Base-by-base conservation (phyloP, 1,284 basidiomycete genomes). In the Singerocomus rubriflavus region DNA sequence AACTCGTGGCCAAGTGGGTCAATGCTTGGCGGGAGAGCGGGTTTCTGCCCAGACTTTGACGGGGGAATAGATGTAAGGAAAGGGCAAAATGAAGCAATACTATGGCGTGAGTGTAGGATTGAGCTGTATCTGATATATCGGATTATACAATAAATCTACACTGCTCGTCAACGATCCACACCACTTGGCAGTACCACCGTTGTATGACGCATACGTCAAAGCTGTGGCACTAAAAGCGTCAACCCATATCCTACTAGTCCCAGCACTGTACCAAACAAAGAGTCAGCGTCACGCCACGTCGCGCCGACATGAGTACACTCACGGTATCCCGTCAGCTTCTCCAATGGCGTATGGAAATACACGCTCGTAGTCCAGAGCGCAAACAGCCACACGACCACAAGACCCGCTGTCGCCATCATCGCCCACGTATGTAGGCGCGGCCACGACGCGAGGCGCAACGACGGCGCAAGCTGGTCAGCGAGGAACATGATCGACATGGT, bases 271-370 rank as follows among this genome's bases (percentile, higher is more conserved):
- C 21, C 21, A 21, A 21, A 21, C 21, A 46, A 44, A 25, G 0
- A 5, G 39, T 59, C 9, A 57, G 48, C 37, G 43, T 48, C n/a
- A 39, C 32, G 33, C 51, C 27, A 35, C 42, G 16, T 21, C 14
- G 14, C 27, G 6, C 3, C 4, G 8, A 7, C 6, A 5, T 9
- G 31, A 45, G 27, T 36, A n/a, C 21, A 82, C 87, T 65, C 60
- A 93, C 91, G 37, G 48, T 88, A 85, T 3, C 95, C 95, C 1
- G 85, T 82, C 34, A 92, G 55, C 72, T 98, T 98, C 74, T 98
- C 95, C 26, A 79, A 70, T 0, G 91, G 88, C 6, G 87, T 81
- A 64, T 98, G 95, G 74, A 96, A 98, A 71, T 93, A 98, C 13
- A 97, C 72, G 42, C 88, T 84, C 13, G 95, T 98, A 46, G 88